Percentiles rank a stretch among this genome's conserved stretches.
Conservation (phyloP, 2,329 filamentous ascomycete genomes). For the Apiospora phragmitis region DNA sequence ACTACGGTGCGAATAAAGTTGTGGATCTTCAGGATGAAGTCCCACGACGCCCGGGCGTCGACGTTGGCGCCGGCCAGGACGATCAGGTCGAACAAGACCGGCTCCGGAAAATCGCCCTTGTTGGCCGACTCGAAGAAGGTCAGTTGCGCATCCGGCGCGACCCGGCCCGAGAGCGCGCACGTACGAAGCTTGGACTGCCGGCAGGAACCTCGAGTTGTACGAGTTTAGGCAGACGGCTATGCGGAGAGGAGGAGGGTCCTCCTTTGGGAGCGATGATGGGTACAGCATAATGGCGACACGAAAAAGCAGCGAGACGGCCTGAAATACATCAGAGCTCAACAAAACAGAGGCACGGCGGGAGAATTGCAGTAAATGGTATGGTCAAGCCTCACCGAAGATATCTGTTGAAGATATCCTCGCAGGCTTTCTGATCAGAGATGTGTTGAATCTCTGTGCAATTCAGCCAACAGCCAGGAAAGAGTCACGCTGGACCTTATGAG, state of each 20-base stretch:
- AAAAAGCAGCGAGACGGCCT: neutral
- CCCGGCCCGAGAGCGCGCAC: constrained; percentile 32
- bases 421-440: constrained; percentile 8
- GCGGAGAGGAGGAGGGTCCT: constrained; percentile 23
- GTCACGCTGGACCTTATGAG: neutral
- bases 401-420: constrained; percentile 18
- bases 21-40: constrained; percentile 44
- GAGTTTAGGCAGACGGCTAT: constrained; percentile 41
- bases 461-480: neutral
- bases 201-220: constrained; percentile 36
- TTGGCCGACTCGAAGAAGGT: constrained; percentile 38
- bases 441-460: neutral
- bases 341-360: neutral
- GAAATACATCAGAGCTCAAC: neutral
- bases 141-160: constrained; percentile 30
- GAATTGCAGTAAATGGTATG: neutral
- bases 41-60: constrained; percentile 38
- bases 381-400: neutral
- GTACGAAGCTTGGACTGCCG: constrained; percentile 37
- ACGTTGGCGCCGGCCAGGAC: constrained; percentile 44
- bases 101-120: constrained; percentile 36
- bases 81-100: constrained; percentile 41
- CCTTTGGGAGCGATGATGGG: neutral
- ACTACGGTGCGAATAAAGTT: constrained; percentile 38
- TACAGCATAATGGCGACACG: constrained; percentile 4